Evolutionary conservation across 2,329 filamentous ascomycete species (phyloP).

Genomic region (Leptographium flavum): DNA sequence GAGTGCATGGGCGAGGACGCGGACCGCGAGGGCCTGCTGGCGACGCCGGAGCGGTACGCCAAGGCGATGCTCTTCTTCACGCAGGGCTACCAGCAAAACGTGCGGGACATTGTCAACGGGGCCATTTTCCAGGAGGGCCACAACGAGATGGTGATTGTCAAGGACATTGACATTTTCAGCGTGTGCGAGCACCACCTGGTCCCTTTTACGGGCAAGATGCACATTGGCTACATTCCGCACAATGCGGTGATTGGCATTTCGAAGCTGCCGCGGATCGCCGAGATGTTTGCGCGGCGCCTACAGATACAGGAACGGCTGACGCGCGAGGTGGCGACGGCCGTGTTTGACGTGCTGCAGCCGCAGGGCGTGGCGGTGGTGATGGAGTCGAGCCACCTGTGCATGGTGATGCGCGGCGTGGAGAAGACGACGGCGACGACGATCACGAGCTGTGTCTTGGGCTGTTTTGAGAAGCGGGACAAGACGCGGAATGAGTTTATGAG

Average conservation of each 20-base stretch:
- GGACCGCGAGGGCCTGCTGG: constrained; percentile 48
- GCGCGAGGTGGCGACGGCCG: constrained; percentile 86
- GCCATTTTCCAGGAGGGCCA: constrained; percentile 95
- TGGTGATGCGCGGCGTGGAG: constrained; percentile 97
- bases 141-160: constrained; percentile 94
- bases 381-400: constrained; percentile 92
- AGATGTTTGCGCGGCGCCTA: constrained; percentile 87
- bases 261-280: constrained; percentile 87
- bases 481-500: constrained; percentile 92
- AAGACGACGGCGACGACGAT: constrained; percentile 80
- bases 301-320: constrained; percentile 96
- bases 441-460: constrained; percentile 94
- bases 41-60: constrained; percentile 73
- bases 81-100: constrained; percentile 91
- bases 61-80: constrained; percentile 95
- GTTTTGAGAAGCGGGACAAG: constrained; percentile 84
- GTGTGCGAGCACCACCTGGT: constrained; percentile 96
- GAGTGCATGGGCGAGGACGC: constrained; percentile 58
- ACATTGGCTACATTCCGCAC: constrained; percentile 93
- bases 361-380: constrained; percentile 95
- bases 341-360: constrained; percentile 84
- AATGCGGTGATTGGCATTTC: constrained; percentile 88
- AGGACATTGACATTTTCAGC: constrained; percentile 90
- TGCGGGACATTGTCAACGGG: constrained; percentile 79
- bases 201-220: constrained; percentile 97